Conservation (phyloP, 108 stramenopile genomes). For the Cyclotella baltica region DNA sequence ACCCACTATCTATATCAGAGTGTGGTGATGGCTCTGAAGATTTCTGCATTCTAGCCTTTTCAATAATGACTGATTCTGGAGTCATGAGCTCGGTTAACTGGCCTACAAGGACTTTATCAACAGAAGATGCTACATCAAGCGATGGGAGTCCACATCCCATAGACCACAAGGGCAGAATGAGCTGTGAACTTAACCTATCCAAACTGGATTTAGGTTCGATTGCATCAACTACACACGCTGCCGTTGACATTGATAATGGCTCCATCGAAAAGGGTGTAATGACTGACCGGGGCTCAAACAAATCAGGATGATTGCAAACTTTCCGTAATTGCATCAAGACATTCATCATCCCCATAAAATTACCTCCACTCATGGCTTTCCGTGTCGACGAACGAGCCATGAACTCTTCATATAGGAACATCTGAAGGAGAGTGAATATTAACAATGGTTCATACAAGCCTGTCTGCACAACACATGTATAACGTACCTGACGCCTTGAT, state of each 20-base stretch:
- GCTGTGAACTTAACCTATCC: slow-evolving; percentile 50
- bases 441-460: neutral
- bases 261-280: slow-evolving; percentile 90
- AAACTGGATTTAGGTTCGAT: slow-evolving; percentile 42
- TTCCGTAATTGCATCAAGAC: slow-evolving; percentile 99
- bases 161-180: slow-evolving; percentile 70
- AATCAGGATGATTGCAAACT: slow-evolving; percentile 99
- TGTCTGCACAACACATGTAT: neutral
- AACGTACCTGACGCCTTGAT: slow-evolving; percentile 83
- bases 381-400: slow-evolving; percentile 95
- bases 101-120: slow-evolving; percentile 54
- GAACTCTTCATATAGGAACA: slow-evolving; percentile 98
- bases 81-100: slow-evolving; percentile 47
- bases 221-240: slow-evolving; percentile 55
- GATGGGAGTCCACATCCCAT: slow-evolving; percentile 61
- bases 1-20: slow-evolving; percentile 38
- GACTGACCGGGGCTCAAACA: slow-evolving; percentile 97
- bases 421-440: slow-evolving; percentile 32
- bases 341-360: slow-evolving; percentile 99
- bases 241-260: slow-evolving; percentile 57
- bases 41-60: slow-evolving; percentile 19
- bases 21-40: slow-evolving; percentile 38
- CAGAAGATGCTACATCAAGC: slow-evolving; percentile 42
- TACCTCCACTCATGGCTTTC: slow-evolving; percentile 86
- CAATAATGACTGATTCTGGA: slow-evolving; percentile 27